These are phyloP conservation scores for Madurella fahalii DNA, from an alignment of 2,329 filamentous ascomycete genomes.

Conservation along the genomic window DNA sequence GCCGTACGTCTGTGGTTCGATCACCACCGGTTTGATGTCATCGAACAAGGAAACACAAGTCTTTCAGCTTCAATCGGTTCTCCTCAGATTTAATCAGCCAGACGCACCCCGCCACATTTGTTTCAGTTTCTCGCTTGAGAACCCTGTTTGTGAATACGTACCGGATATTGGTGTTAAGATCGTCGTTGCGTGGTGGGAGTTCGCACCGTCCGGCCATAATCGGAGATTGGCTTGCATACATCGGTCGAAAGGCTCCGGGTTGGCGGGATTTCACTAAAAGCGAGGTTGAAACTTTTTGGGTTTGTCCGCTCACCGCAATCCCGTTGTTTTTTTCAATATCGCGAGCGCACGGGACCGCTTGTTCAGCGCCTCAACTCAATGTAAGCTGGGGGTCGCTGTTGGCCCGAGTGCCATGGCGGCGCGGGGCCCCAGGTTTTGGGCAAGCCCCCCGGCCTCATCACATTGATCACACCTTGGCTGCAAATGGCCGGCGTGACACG, in stretches of 20 bases:
- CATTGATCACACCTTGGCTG: neutral
- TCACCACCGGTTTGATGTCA: slow-evolving; percentile 13
- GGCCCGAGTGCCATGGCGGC: neutral
- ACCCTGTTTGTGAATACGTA: neutral
- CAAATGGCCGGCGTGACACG: neutral
- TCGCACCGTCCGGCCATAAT: neutral
- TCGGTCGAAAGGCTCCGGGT: no score
- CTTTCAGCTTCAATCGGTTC: neutral
- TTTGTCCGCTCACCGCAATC: no score
- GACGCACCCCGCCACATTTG: neutral
- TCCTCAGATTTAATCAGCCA: neutral
- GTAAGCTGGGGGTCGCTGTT: neutral
- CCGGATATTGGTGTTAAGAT: neutral
- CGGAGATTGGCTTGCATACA: no score
- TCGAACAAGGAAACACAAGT: neutral
- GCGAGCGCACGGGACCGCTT: no score
- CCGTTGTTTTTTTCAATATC: no score
- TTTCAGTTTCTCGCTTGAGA: slow-evolving; percentile 11
- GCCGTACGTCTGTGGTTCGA: neutral
- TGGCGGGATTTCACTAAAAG: no score
- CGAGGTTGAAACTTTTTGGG: no score
- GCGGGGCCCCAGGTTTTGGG: neutral
- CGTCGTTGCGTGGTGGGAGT: neutral
- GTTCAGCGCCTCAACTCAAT: no score
- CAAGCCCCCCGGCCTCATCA: neutral